Evolutionary conservation across 768 basidiomycete species (phyloP).

Genomic region (Tricholoma flavovirens): DNA sequence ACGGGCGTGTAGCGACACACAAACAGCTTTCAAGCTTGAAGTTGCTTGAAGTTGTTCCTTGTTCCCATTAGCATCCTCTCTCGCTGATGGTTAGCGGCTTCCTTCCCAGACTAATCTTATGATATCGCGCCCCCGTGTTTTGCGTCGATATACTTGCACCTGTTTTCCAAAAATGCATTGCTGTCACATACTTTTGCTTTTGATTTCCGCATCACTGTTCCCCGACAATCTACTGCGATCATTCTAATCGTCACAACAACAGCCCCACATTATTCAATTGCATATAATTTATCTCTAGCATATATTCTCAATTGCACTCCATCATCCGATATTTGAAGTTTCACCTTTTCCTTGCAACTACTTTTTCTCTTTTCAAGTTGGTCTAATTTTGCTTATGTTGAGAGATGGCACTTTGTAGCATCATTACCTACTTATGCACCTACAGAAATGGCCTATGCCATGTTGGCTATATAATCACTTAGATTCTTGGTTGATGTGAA

Average conservation of each 20-base stretch:
- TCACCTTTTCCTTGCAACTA: not conserved
- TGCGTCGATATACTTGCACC: slow-evolving; percentile 13
- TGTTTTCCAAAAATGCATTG: slow-evolving; percentile 23
- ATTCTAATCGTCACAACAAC: slow-evolving; percentile 17
- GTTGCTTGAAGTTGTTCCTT: slow-evolving; percentile 57
- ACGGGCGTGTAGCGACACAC: slow-evolving; percentile 65
- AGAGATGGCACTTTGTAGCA: not conserved
- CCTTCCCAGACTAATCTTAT: slow-evolving; percentile 4
- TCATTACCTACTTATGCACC: not conserved
- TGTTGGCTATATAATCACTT: not conserved
- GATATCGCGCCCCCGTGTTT: slow-evolving; percentile 11
- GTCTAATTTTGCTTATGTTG: not conserved
- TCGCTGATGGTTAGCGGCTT: not conserved
- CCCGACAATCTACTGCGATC: slow-evolving; percentile 16
- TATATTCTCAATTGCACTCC: slow-evolving; percentile 13
- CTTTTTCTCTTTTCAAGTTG: not conserved
- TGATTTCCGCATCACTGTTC: slow-evolving; percentile 19
- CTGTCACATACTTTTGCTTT: slow-evolving; percentile 34
- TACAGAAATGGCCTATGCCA: slow-evolving; percentile 6
- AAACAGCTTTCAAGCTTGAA: slow-evolving; percentile 71
- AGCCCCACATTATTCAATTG: slow-evolving; percentile 17
- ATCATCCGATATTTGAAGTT: not conserved
- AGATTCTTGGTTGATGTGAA: not conserved
- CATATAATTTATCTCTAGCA: slow-evolving; percentile 22
- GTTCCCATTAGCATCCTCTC: slow-evolving; percentile 25